Evolutionary conservation across 306 rosid species (phyloP), one percentile per base, ranked within the genome.

Genomic region (Dalbergia cochinchinensis): DNA sequence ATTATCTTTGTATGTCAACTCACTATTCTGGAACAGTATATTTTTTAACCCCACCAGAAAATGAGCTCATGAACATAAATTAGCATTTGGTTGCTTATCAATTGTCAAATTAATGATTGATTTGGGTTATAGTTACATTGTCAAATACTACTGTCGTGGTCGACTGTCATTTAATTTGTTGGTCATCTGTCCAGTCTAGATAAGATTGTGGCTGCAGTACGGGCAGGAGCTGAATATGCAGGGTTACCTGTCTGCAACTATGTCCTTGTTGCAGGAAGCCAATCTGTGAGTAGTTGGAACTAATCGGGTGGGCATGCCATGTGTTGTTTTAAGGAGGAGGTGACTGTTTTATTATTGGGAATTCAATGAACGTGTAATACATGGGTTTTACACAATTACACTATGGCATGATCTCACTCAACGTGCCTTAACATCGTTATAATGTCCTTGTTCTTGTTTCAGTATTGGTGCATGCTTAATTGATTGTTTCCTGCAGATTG

Each of bases 191-290:
- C 50, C 97, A 92, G 99, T 79, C 84, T 83, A 80, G 89, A 84
- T 71, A 92, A 92, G 89, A 89, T 90, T 77, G 88, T 89, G 71
- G 79, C 93, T 85, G 87, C 98, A 19, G 87, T 95, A 76, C 90
- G 90, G 31, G 99, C 98, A 3, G 99, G 99, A 85, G 97, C 99
- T 11, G 99, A 95, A 84, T 78, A 26, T 86, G 92, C 92, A 4
- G 86, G 91, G 57, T 14, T 82, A 73, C 91, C 98, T 59, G 87
- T 90, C 78, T 13, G 83, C 84, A 80, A 87, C 65, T 95, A 96
- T 72, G 87, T 95, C 83, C 93, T 95, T 33, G 73, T 95, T 80
- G 96, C 99, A 41, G 99, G 99, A 89, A 92, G 92, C 88, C 92
- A 91, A 78, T 78, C 90, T 76, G 97, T n/a, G 99, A 64, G 89